These are phyloP conservation scores for Metarhizium robertsii DNA, from an alignment of 2,329 filamentous ascomycete species.

Conservation along the genomic window DNA sequence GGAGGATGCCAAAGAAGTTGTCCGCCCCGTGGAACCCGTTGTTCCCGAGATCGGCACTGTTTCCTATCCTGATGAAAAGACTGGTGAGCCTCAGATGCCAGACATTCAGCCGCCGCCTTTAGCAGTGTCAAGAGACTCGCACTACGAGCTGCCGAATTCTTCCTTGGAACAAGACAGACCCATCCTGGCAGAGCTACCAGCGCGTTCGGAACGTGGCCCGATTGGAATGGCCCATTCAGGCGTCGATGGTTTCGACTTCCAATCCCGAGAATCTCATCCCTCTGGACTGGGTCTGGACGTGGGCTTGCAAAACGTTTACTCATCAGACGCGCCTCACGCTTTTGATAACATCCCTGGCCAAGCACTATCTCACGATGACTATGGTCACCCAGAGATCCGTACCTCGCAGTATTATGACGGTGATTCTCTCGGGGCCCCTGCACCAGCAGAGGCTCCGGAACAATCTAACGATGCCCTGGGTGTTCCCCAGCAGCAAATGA, in stretches of 20 bases:
- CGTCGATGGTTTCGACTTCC: slow-evolving; percentile 12
- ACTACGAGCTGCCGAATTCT: slow-evolving; percentile 14
- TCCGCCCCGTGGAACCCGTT: slow-evolving; percentile 22
- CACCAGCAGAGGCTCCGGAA: slow-evolving; percentile 14
- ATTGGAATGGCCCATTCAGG: slow-evolving; percentile 12
- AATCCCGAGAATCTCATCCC: slow-evolving; percentile 17
- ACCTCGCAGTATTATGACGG: slow-evolving; percentile 25
- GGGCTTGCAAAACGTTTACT: slow-evolving; percentile 22
- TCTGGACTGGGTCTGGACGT: slow-evolving; percentile 26
- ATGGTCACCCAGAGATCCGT: slow-evolving; percentile 16
- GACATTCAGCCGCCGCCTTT: slow-evolving; percentile 20
- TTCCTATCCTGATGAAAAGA: slow-evolving; percentile 18
- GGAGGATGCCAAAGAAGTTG: slow-evolving; percentile 15
- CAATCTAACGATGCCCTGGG: slow-evolving; percentile 31
- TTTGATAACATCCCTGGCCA: slow-evolving; percentile 2
- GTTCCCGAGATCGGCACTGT: slow-evolving; percentile 30
- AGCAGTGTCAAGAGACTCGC: slow-evolving; percentile 19
- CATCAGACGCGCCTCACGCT: slow-evolving; percentile 13
- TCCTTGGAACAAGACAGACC: slow-evolving; percentile 8
- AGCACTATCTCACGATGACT: slow-evolving; percentile 6
- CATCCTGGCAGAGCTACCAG: slow-evolving; percentile 7
- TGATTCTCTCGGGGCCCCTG: slow-evolving; percentile 24
- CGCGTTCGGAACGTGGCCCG: slow-evolving; percentile 7
- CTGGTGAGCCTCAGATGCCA: slow-evolving; percentile 14
- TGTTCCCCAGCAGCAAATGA: slow-evolving; percentile 45